Base-by-base conservation (phyloP, 768 basidiomycete species). In the Amanita rubescens region DNA sequence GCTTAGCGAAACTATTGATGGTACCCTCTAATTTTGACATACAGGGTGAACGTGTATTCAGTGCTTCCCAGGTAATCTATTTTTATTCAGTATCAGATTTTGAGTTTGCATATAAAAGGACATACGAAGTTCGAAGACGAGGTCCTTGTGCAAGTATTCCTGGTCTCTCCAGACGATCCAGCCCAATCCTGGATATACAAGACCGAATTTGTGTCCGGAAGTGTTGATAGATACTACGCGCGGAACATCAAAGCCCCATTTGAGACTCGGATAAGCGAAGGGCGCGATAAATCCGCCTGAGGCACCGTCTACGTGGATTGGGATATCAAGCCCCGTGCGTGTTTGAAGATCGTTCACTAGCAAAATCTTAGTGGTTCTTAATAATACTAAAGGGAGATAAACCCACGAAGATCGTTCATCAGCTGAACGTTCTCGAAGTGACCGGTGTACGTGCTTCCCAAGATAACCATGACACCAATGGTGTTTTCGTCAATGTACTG, bases 291-390 rank as follows among this genome's bases (percentile, higher is more conserved):
- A 82, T 0, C 75, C 85, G 12, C 80, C 79, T 4, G 77, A 79
- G 7, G 83, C 83, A 6, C 72, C 83, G 57, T 85, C 83, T 19
- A 85, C 84, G 58, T 87, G 84, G 51, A 87, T 84, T 6, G 80
- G 80, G 55, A 87, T 71, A 58, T 77, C 67, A 46, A 76, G 69
- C 1, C 84, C 84, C 2, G 78, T 82, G 55, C 76, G 70, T 44
- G 66, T 61, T 58, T 84, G 70, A 56, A 80, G 71, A 51, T 78
- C 73, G 59, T 82, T 80, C 54, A 84, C 74, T 78, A 49, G 3
- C 47, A 17, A 25, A 44, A 12, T 53, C 43, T 43, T n/a, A 44
- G 41, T 15, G 30, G 11, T 25, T 32, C 9, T 7, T 22, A 32
- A 47, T n/a, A 19, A 11, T 17, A 19, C n/a, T 33, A 11, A 43